phyloP scores from a whole-genome alignment of 2,329 filamentous ascomycete genomes.

The Exophiala xenobiotica region DNA sequence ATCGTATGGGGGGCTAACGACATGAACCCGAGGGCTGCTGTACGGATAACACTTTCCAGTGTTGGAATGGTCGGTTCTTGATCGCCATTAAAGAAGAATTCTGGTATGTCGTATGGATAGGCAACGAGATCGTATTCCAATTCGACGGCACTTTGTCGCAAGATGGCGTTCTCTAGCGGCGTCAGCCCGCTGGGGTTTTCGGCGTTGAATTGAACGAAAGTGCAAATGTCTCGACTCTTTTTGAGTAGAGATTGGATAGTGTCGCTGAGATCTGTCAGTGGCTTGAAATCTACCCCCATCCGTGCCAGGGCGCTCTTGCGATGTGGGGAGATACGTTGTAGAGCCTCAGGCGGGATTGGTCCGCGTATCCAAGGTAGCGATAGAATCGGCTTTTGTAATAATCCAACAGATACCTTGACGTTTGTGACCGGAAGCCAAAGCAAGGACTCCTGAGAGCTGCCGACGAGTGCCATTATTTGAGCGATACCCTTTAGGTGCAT shows the following conservation, averaged over 20 bases:
- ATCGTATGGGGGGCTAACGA: slow-evolving; percentile 20
- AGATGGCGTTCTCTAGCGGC: slow-evolving; percentile 34
- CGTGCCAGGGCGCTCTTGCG: slow-evolving; percentile 30
- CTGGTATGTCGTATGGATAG: slow-evolving; percentile 34
- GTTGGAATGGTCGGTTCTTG: slow-evolving; percentile 19
- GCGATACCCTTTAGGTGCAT: slow-evolving; percentile 39
- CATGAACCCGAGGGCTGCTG: slow-evolving; percentile 23
- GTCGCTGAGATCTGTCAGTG: slow-evolving; percentile 34
- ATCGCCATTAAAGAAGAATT: slow-evolving; percentile 8
- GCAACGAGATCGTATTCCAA: slow-evolving; percentile 41
- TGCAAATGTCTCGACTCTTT: slow-evolving; percentile 35
- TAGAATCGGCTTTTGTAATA: slow-evolving; percentile 38
- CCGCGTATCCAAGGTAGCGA: slow-evolving; percentile 37
- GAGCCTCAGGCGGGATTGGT: slow-evolving; percentile 33
- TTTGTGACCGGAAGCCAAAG: slow-evolving; percentile 23
- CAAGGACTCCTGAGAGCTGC: slow-evolving; percentile 34
- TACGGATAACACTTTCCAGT: slow-evolving; percentile 22
- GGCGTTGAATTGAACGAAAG: slow-evolving; percentile 35
- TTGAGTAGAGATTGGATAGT: slow-evolving; percentile 32
- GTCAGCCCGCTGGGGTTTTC: slow-evolving; percentile 29
- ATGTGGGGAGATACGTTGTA: slow-evolving; percentile 34
- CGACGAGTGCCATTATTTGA: slow-evolving; percentile 38
- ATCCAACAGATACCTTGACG: slow-evolving; percentile 34
- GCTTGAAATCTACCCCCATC: slow-evolving; percentile 33
- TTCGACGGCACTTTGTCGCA: slow-evolving; percentile 37